Conservation (phyloP, 2,329 filamentous ascomycete species). For the Fusarium heterosporum region DNA sequence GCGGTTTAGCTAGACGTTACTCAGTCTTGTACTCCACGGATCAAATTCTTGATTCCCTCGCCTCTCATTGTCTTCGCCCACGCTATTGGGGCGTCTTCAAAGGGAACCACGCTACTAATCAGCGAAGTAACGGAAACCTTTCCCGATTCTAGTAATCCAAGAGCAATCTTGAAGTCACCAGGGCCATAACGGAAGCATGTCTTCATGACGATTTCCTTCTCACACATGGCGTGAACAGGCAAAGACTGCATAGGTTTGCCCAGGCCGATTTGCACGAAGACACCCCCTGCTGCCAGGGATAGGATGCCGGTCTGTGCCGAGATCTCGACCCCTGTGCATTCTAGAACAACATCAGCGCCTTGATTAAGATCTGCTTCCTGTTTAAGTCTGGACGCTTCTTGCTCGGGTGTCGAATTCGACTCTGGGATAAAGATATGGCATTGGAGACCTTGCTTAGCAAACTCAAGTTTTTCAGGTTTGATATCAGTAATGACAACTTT, state of each 20-base stretch:
- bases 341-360: conserved; percentile 68
- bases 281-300: conserved; percentile 17
- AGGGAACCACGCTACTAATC: conserved; percentile 80
- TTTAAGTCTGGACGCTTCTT: conserved; percentile 25
- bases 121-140: conserved; percentile 83
- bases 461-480: conserved; percentile 31
- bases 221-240: conserved; percentile 82
- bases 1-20: neutral
- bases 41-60: conserved; percentile 77
- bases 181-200: conserved; percentile 90
- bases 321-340: conserved; percentile 38
- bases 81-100: conserved; percentile 73
- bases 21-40: conserved; percentile 49
- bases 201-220: conserved; percentile 86
- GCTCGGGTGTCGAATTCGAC: conserved; percentile 1
- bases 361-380: conserved; percentile 65
- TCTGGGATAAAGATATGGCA: conserved; percentile 14
- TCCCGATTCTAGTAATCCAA: conserved; percentile 78
- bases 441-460: conserved; percentile 23
- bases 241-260: conserved; percentile 33
- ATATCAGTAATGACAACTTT: conserved; percentile 53
- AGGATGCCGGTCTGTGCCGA: conserved; percentile 31
- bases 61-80: conserved; percentile 89
- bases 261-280: conserved; percentile 34
- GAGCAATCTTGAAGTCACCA: conserved; percentile 86